phyloP scores from a whole-genome alignment of 176 grass and related monocot species.

The Aegilops sharonensis region DNA sequence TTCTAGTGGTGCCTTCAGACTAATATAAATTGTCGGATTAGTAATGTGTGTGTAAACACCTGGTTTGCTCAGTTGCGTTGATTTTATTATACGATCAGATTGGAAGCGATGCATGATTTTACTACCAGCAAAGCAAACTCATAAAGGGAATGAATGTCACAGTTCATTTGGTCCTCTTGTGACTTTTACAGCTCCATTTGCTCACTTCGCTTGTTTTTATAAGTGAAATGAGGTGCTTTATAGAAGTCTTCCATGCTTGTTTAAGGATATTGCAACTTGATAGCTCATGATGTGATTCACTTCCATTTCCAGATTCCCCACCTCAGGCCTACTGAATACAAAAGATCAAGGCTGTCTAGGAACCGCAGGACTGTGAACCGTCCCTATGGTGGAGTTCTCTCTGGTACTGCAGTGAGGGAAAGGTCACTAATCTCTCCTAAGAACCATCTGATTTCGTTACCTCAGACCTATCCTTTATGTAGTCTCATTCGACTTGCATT shows the following conservation, averaged over 20 bases:
- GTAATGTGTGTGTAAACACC: not conserved
- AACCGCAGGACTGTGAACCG: conserved; percentile 70
- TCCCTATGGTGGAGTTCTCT: conserved; percentile 62
- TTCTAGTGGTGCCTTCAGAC: not conserved
- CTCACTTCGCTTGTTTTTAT: too few species aligned
- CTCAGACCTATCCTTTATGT: not conserved
- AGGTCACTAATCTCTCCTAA: conserved; percentile 28
- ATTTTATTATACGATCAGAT: not conserved
- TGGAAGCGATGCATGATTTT: too few species aligned
- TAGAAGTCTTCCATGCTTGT: too few species aligned
- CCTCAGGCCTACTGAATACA: conserved; percentile 65
- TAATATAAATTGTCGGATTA: too few species aligned
- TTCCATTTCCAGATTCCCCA: conserved; percentile 52
- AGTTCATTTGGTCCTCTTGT: too few species aligned
- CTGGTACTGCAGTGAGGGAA: conserved; percentile 60
- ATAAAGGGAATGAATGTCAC: too few species aligned
- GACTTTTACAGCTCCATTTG: too few species aligned
- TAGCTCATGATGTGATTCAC: not conserved
- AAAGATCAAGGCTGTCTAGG: conserved; percentile 60
- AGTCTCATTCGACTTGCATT: not conserved
- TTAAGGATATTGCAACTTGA: not conserved
- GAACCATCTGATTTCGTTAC: not conserved
- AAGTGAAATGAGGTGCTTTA: too few species aligned
- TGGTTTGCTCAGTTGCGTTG: not conserved
- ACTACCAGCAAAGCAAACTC: too few species aligned